Percentiles rank a stretch among this genome's conserved stretches.
Evolutionary conservation across 164 flowering plant genomes (phyloP).

Genomic region (Macadamia integrifolia): DNA sequence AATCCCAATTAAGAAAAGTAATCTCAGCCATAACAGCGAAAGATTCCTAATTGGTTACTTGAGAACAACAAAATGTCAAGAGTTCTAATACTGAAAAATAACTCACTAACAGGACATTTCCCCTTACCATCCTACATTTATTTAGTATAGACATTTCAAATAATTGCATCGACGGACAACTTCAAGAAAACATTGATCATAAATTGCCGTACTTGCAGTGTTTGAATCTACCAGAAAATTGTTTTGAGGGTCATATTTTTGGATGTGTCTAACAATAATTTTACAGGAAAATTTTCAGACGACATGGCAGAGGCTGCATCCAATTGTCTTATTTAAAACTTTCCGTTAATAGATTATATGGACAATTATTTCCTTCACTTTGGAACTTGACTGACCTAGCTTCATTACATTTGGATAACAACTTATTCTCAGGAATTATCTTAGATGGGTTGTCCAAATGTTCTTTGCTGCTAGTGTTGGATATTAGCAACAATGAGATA

Average conservation of each 20-base stretch:
- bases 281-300: neutral
- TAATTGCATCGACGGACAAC: too few species aligned
- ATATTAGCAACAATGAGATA: neutral
- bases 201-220: neutral
- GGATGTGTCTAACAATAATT: constrained; percentile 1
- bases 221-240: neutral
- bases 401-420: neutral
- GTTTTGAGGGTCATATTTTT: neutral
- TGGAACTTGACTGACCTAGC: neutral
- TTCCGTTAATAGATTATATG: constrained; percentile 4
- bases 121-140: too few species aligned
- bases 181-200: too few species aligned
- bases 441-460: neutral
- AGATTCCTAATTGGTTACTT: constrained; percentile 2
- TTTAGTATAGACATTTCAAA: too few species aligned
- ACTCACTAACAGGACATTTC: too few species aligned
- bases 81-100: too few species aligned
- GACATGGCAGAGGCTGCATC: neutral
- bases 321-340: neutral
- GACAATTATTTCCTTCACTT: neutral
- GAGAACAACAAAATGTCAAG: neutral
- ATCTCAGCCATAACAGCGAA: constrained; percentile 7
- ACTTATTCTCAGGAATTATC: constrained; percentile 2
- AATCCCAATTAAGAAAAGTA: neutral
- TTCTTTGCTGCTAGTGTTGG: neutral